phyloP scores from a whole-genome alignment of 2,329 filamentous ascomycete species.

The Pleomassaria siparia region DNA sequence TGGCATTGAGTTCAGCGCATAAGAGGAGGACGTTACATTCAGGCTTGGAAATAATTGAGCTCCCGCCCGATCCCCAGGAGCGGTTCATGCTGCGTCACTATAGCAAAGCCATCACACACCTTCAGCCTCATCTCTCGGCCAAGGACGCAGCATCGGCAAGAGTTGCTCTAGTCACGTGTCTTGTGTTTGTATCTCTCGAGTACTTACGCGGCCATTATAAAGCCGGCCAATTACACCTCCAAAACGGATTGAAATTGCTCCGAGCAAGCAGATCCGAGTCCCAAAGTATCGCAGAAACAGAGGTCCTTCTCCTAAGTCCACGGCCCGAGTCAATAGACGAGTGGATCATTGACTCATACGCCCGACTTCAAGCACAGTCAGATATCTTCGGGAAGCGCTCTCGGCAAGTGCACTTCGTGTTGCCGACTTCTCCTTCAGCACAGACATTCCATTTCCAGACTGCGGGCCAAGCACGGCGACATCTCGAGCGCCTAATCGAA shows the following conservation, averaged over 20 bases:
- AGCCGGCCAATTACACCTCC: conserved; percentile 43
- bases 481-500: conserved; percentile 12
- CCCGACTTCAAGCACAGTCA: conserved; percentile 22
- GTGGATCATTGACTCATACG: conserved; percentile 49
- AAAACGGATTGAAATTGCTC: conserved; percentile 46
- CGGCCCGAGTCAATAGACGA: conserved; percentile 41
- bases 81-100: conserved; percentile 44
- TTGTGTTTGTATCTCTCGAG: conserved; percentile 47
- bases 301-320: conserved; percentile 8
- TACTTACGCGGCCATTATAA: conserved; percentile 44
- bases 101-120: conserved; percentile 39
- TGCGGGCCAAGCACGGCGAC: conserved; percentile 5
- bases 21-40: conserved; percentile 11
- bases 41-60: conserved; percentile 3
- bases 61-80: conserved; percentile 21
- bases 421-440: background rate
- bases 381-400: conserved; percentile 15
- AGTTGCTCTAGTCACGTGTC: conserved; percentile 44
- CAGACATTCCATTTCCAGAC: background rate
- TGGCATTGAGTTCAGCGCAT: conserved; percentile 45
- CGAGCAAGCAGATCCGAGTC: conserved; percentile 17
- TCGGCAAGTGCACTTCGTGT: background rate
- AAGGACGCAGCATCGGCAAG: conserved; percentile 29
- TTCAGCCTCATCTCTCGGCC: conserved; percentile 29
- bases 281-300: conserved; percentile 1